Conservation (phyloP, 371 early-diverging fungal genomes). For the Mortierella sp. region DNA sequence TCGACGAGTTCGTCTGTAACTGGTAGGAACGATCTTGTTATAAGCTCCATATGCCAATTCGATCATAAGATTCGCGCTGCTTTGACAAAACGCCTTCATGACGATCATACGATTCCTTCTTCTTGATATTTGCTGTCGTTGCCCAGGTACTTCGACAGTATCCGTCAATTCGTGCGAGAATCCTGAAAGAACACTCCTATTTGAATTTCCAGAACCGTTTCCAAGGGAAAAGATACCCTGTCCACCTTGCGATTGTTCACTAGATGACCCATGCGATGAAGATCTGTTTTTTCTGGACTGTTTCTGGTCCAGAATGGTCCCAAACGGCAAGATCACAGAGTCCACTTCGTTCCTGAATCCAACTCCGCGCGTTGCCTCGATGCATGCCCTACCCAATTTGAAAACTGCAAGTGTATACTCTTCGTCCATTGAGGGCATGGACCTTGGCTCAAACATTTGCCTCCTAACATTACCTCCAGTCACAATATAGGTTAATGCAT, state of each 20-base stretch:
- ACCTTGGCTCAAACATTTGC: conserved; percentile 55
- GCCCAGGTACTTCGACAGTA: conserved; percentile 34
- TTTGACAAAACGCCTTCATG: conserved; percentile 43
- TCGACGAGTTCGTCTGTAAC: conserved; percentile 25
- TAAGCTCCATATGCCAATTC: conserved; percentile 24
- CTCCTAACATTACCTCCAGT: conserved; percentile 56
- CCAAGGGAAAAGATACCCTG: conserved; percentile 4
- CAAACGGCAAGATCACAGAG: conserved; percentile 42
- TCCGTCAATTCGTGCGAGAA: conserved; percentile 51
- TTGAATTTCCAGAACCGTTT: neutral
- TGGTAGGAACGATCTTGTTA: conserved; percentile 35
- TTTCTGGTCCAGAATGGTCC: conserved; percentile 47
- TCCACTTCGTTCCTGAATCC: conserved; percentile 57
- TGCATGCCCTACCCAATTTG: conserved; percentile 58
- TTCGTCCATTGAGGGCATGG: conserved; percentile 48
- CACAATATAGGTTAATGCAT: conserved; percentile 49
- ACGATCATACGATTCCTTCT: conserved; percentile 33
- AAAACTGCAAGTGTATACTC: conserved; percentile 56
- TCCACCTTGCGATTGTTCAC: conserved; percentile 6
- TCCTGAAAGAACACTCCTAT: conserved; percentile 10
- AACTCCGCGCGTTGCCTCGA: conserved; percentile 56
- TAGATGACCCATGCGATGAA: neutral
- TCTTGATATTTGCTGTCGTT: conserved; percentile 35
- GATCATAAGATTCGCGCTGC: conserved; percentile 23
- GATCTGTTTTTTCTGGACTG: conserved; percentile 3